Percentiles rank a stretch among this genome's conserved stretches.
Evolutionary conservation across 352 stramenopile species (phyloP).

Genomic region (Phytophthora sp.): DNA sequence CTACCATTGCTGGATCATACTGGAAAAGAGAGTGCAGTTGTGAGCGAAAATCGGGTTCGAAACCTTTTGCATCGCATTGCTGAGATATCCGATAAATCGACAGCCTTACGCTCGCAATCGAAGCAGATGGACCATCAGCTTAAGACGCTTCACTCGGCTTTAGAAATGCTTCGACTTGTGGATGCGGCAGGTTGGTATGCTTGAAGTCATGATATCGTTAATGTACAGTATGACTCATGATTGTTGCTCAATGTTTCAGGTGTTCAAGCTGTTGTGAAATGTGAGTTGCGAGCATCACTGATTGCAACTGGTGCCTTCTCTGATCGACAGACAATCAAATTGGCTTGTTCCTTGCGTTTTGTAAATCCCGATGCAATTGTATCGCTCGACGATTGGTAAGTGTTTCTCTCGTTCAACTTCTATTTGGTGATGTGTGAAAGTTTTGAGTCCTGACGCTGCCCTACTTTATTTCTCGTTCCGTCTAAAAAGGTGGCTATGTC

Average conservation of each 20-base stretch:
- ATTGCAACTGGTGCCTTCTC: conserved; percentile 26
- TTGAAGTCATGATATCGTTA: not conserved
- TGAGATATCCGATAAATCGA: conserved; percentile 40
- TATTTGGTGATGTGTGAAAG: not conserved
- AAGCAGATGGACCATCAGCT: conserved; percentile 47
- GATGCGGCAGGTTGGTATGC: conserved; percentile 24
- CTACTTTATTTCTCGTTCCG: conserved; percentile 5
- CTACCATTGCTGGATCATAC: conserved; percentile 6
- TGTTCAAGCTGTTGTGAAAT: conserved; percentile 28
- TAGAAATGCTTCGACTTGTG: conserved; percentile 43
- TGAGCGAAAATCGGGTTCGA: conserved; percentile 37
- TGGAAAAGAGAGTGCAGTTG: conserved; percentile 2
- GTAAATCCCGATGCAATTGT: conserved; percentile 19
- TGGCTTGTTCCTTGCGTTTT: conserved; percentile 30
- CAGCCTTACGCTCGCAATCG: conserved; percentile 34
- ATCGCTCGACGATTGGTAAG: conserved; percentile 36
- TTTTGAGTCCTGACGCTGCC: not conserved
- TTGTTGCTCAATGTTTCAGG: conserved; percentile 24
- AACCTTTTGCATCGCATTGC: conserved; percentile 47
- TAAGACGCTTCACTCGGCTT: conserved; percentile 44
- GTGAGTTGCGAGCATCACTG: conserved; percentile 18
- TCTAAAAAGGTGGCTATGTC: conserved; percentile 32
- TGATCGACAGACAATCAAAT: conserved; percentile 25
- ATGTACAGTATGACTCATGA: not conserved
- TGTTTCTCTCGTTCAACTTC: not conserved